phyloP scores from a whole-genome alignment of 352 stramenopile genomes.

The Phytophthora sp. region DNA sequence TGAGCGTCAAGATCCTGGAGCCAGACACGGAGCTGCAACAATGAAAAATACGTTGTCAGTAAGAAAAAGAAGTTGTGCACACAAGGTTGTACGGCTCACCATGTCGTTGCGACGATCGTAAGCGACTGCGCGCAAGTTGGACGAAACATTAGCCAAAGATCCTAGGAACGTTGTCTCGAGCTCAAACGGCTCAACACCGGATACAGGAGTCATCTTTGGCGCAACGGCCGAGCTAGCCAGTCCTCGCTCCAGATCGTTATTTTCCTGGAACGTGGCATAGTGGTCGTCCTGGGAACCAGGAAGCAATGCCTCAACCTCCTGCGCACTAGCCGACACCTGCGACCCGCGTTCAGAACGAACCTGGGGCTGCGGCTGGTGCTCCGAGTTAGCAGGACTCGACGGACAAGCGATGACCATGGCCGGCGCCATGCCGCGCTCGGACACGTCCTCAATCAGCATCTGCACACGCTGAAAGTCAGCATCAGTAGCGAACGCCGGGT shows the following conservation, averaged over 20 bases:
- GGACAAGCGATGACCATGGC: conserved; percentile 51
- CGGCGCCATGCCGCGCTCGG: conserved; percentile 53
- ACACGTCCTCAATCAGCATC: conserved; percentile 84
- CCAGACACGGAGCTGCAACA: conserved; percentile 65
- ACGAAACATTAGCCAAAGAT: conserved; percentile 76
- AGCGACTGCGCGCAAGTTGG: conserved; percentile 68
- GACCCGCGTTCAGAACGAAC: conserved; percentile 22
- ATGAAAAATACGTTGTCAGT: no score
- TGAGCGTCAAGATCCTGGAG: conserved; percentile 66
- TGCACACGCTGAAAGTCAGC: conserved; percentile 66
- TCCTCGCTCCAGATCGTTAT: conserved; percentile 56
- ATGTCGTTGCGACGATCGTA: conserved; percentile 68
- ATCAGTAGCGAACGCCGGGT: conserved; percentile 58
- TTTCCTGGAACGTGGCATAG: conserved; percentile 69
- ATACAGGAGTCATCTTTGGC: background rate
- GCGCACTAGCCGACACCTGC: conserved; percentile 31
- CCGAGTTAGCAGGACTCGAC: conserved; percentile 23
- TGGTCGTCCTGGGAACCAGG: conserved; percentile 58
- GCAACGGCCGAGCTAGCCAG: conserved; percentile 11
- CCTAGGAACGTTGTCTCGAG: conserved; percentile 70
- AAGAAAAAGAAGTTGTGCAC: background rate
- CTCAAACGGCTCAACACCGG: conserved; percentile 64
- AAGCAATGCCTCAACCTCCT: conserved; percentile 64
- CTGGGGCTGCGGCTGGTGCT: conserved; percentile 33
- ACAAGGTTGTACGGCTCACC: conserved; percentile 34